Base-by-base conservation (phyloP, 2,329 filamentous ascomycete genomes). In the Fusarium kyushuense region DNA sequence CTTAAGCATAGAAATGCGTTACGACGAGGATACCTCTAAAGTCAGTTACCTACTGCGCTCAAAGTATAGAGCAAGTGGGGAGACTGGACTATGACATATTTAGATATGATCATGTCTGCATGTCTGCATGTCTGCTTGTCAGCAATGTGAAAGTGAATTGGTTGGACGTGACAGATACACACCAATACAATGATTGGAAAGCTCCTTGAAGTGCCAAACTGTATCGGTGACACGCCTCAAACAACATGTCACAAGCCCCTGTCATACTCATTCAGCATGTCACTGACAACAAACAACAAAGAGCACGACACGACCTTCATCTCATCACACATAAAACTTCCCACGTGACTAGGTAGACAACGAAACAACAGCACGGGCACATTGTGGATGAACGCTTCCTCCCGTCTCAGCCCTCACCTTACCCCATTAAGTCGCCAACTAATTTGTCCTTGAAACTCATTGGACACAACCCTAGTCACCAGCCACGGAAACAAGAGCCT, bases 401-500 rank as follows among this genome's bases (percentile, higher is more conserved):
- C 65, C 53, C 65, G 51, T 53, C 47, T 51, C 23, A 45, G 36
- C 33, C 66, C 23, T 63, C 12, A 19, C 6, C 35, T n/a, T 69
- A 38, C 65, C 38, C 21, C 16, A 58, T 63, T 41, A 7, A 54
- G 66, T 23, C 32, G 21, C 8, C 5, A 23, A 35, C 19, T 10
- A 33, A 38, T 10, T 23, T 14, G 45, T 58, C 13, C 33, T 16
- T 12, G 32, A 27, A 38, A 23, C 21, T 65, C 27, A 67, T 65
- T 71, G 68, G 65, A 16, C 36, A 35, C 32, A 27, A n/a, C 53
- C 48, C 48, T 47, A 73, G 72, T 53, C 65, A 60, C 58, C 65
- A 73, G 72, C 71, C 71, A 73, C 71, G 51, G 60, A 32, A 48
- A 63, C 36, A n/a, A 63, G 67, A 73, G 67, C 72, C 72, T 57